These are phyloP conservation scores for Silene coronaria DNA, from an alignment of 179 eudicot species.

Conservation along the genomic window DNA sequence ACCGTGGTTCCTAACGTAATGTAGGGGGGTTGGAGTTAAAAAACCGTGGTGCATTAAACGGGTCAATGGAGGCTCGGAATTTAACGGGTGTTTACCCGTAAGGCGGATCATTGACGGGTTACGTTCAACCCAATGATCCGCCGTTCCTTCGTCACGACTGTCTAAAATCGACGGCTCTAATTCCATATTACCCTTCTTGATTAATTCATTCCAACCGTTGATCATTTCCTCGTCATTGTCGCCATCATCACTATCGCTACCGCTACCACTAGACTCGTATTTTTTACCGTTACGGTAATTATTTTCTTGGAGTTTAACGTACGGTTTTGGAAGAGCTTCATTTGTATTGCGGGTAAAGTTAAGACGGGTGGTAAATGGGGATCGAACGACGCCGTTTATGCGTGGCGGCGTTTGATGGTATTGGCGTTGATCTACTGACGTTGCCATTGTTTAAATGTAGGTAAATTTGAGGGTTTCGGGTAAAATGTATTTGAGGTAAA, in stretches of 20 bases:
- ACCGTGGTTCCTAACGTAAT: constrained; percentile 93
- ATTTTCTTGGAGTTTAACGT: neutral
- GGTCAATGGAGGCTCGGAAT: constrained; percentile 73
- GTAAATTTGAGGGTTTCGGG: neutral
- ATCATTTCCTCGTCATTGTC: constrained; percentile 35
- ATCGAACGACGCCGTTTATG: constrained; percentile 30
- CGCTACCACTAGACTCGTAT: constrained; percentile 14
- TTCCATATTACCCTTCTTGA: constrained; percentile 45
- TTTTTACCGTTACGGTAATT: neutral
- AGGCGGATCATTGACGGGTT: constrained; percentile 66
- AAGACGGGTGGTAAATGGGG: constrained; percentile 29
- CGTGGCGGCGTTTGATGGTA: constrained; percentile 29
- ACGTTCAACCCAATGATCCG: constrained; percentile 76
- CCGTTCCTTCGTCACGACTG: constrained; percentile 61
- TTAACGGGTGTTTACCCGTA: constrained; percentile 92
- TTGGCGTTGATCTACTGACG: constrained; percentile 56
- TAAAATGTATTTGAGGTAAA: neutral
- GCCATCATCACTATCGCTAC: constrained; percentile 27
- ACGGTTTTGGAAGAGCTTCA: constrained; percentile 7
- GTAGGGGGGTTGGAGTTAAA: constrained; percentile 84
- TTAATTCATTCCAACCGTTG: constrained; percentile 17
- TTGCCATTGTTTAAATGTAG: constrained; percentile 42
- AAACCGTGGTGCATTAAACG: constrained; percentile 90
- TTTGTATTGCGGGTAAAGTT: constrained; percentile 9
- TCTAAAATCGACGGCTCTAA: constrained; percentile 53